Evolutionary conservation across 495 filamentous ascomycete species (phyloP), one percentile per base, ranked within the genome.

Genomic region (Tuber borchii): DNA sequence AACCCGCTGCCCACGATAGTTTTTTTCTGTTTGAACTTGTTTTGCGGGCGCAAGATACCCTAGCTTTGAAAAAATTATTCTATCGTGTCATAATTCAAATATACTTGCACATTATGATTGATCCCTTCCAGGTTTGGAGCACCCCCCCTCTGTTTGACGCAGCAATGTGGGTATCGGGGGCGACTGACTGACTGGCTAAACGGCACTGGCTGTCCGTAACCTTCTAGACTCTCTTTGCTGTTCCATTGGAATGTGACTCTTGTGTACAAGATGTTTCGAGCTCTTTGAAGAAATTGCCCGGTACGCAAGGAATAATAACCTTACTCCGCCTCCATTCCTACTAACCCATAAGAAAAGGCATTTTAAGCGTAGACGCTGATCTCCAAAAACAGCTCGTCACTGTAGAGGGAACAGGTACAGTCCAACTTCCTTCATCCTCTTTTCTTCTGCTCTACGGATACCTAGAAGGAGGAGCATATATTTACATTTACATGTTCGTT

Each of bases 161-260:
- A 26, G 39, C 20, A 22, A 70, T 17, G 71, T 43, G 45, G 39
- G 43, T 56, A n/a, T 2, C 16, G 31, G 46, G 56, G 34, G 44
- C 72, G 42, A 79, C 56, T 26, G 65, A 79, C 56, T 26, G 65
- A 14, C 56, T 26, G 45, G 3, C 51, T 26, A 48, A 61, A n/a
- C 10, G 40, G 45, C 39, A 26, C 65, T 20, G 14, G 10, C 4
- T 46, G 7, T 69, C 22, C 20, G n/a, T 12, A 56, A 56, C 70
- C 65, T 48, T 37, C 76, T 80, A 97, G 92, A 97, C 94, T 61
- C 91, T 94, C 76, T 97, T 99, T 82, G 93, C 95, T 76, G 95
- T 98, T 83, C 94, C 93, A 39, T 91, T 99, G 88, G 91, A 89
- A 84, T 98, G 95, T 84, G 91, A 96, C 65, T 84, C 86, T 80